Base-by-base conservation (phyloP, 306 rosid genomes). In the Glycyrrhiza uralensis region DNA sequence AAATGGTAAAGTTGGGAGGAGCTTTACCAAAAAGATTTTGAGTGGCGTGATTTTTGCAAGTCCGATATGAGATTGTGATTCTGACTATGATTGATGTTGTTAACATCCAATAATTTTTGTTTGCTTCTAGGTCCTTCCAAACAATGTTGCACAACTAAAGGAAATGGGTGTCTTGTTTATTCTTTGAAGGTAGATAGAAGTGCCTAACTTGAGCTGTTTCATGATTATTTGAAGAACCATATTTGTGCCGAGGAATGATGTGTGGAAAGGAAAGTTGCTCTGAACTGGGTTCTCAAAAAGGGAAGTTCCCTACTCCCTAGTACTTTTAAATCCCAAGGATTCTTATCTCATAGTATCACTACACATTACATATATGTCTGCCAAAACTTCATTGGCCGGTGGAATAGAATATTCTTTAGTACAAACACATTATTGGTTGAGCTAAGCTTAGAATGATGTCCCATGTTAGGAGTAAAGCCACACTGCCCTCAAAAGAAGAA, bases 371-470 rank as follows among this genome's bases (percentile, higher is more conserved):
- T n/a, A 59, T 45, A 49, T 66, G 50, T 59, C 33, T 79, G 83
- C 59, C 80, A 74, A 42, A 36, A 50, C 68, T 39, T 51, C 51
- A 74, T 51, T 74, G 84, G 76, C 68, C 55, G 29, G 51, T 74
- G 66, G 49, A 68, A 60, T 68, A 67, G 80, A 80, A 74, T 80
- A 80, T 80, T 80, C 77, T 80, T 6, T 33, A 18, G 77, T 80
- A 75, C 74, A 63, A 80, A 74, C 11, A 50, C 60, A 68, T 50
- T 8, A 60, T 74, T 74, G 76, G 72, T 30, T 6, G 45, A 52
- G 66, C 60, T 42, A 66, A 38, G 61, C 72, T 32, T 42, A 39
- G 56, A 80, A 61, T 75, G 74, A 75, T 61, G 80, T 75, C 64
- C 71, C 45, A 52, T 42, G 68, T 68, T 60, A 15, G 29, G 15